Conservation (phyloP, 768 basidiomycete genomes). For the Solioccasus polychromus region DNA sequence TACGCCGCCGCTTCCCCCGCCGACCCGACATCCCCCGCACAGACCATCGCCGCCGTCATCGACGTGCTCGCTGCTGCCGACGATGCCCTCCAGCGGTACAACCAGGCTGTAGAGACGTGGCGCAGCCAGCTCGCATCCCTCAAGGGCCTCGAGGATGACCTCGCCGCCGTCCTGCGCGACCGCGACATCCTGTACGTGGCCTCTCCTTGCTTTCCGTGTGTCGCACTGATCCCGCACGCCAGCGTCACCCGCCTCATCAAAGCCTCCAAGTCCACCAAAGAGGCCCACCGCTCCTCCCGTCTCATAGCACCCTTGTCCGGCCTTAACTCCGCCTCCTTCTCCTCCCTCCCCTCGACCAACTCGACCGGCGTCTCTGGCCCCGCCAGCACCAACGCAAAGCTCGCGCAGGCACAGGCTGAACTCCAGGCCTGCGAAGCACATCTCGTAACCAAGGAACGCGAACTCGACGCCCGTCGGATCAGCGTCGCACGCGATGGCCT, state of each 20-base stretch:
- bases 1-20: slow-evolving; percentile 67
- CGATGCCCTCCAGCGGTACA: slow-evolving; percentile 64
- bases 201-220: neutral
- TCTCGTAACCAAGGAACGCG: slow-evolving; percentile 65
- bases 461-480: slow-evolving; percentile 51
- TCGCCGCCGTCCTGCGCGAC: slow-evolving; percentile 61
- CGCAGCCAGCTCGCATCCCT: slow-evolving; percentile 55
- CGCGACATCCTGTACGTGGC: slow-evolving; percentile 74
- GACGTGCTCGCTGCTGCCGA: slow-evolving; percentile 61
- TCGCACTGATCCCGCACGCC: too few relatives aligned
- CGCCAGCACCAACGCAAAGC: slow-evolving; percentile 39
- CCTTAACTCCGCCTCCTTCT: slow-evolving; percentile 42
- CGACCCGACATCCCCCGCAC: slow-evolving; percentile 16
- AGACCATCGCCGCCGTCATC: slow-evolving; percentile 41
- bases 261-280: slow-evolving; percentile 57
- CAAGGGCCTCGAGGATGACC: slow-evolving; percentile 70
- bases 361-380: slow-evolving; percentile 19
- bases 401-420: slow-evolving; percentile 67
- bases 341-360: slow-evolving; percentile 38
- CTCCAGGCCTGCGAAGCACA: slow-evolving; percentile 81
- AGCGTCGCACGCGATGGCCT: slow-evolving; percentile 62
- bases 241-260: slow-evolving; percentile 82
- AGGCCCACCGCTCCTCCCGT: slow-evolving; percentile 32
- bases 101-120: slow-evolving; percentile 61
- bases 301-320: slow-evolving; percentile 13